phyloP scores from a whole-genome alignment of 352 stramenopile genomes.

The Thalassiosira livingstoniorum region DNA sequence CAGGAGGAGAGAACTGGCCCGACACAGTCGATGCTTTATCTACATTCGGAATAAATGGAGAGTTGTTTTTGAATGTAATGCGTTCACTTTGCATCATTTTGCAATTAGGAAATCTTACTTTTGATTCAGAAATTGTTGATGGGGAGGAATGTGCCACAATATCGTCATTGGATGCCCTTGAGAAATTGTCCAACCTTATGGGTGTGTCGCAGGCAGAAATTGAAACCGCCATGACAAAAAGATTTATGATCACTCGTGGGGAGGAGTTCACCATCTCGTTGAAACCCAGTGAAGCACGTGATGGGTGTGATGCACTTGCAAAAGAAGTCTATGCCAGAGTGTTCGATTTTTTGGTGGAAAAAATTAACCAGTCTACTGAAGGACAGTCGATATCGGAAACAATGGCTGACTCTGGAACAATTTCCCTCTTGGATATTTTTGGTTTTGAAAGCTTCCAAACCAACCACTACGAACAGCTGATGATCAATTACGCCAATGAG shows the following conservation, averaged over 20 bases:
- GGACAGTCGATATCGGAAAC: conserved; percentile 1
- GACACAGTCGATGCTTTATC: conserved; percentile 90
- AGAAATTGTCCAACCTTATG: conserved; percentile 75
- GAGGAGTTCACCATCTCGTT: conserved; percentile 84
- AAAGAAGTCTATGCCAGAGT: conserved; percentile 83
- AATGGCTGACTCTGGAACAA: conserved; percentile 86
- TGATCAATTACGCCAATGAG: conserved; percentile 97
- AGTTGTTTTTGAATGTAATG: conserved; percentile 89
- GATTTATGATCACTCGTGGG: conserved; percentile 76
- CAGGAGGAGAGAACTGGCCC: conserved; percentile 76
- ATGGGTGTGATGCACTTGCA: conserved; percentile 84
- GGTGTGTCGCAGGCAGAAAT: conserved; percentile 63
- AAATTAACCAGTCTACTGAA: conserved; percentile 79
- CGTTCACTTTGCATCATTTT: conserved; percentile 90
- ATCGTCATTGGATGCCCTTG: conserved; percentile 66
- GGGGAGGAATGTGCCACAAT: conserved; percentile 77
- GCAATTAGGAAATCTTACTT: conserved; percentile 92
- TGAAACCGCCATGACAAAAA: conserved; percentile 77
- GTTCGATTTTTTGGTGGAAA: conserved; percentile 82
- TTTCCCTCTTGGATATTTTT: conserved; percentile 97
- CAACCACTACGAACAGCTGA: conserved; percentile 94
- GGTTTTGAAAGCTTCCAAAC: conserved; percentile 96
- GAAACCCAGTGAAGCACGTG: conserved; percentile 73
- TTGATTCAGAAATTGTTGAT: conserved; percentile 85
- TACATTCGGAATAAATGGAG: conserved; percentile 89